phyloP scores from a whole-genome alignment of 2,329 filamentous ascomycete species.

The Rhynchosporium graminicola region DNA sequence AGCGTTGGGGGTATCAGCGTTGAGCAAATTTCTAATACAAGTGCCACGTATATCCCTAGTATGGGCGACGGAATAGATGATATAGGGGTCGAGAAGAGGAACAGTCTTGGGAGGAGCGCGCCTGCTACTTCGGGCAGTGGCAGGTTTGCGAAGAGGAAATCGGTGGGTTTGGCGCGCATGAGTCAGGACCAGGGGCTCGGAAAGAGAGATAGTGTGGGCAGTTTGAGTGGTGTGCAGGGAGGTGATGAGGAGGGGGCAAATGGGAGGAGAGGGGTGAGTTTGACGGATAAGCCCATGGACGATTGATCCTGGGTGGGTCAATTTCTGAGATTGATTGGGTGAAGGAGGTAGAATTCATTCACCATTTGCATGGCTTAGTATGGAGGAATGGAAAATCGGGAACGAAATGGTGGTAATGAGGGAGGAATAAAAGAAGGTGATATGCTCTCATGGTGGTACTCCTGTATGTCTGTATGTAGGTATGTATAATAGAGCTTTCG shows the following conservation, averaged over 20 bases:
- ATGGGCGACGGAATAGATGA: slow-evolving; percentile 32
- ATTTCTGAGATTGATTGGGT: neutral
- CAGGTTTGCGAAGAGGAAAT: slow-evolving; percentile 45
- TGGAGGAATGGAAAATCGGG: slow-evolving; percentile 4
- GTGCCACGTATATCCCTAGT: slow-evolving; percentile 39
- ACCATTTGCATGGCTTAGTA: no score
- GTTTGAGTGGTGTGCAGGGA: slow-evolving; percentile 12
- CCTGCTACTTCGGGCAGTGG: slow-evolving; percentile 54
- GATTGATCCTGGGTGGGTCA: slow-evolving; percentile 48
- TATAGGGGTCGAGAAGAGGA: slow-evolving; percentile 57
- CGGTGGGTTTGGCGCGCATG: slow-evolving; percentile 41
- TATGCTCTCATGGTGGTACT: neutral
- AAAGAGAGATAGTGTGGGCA: slow-evolving; percentile 39
- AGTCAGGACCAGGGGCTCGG: slow-evolving; percentile 29
- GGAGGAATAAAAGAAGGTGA: neutral
- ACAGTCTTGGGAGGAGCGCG: slow-evolving; percentile 60
- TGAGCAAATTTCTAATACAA: slow-evolving; percentile 24
- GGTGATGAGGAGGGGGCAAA: slow-evolving; percentile 42
- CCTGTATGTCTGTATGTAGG: slow-evolving; percentile 30
- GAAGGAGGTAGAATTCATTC: neutral
- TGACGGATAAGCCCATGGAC: slow-evolving; percentile 79
- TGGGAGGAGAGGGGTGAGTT: slow-evolving; percentile 57
- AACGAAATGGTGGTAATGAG: neutral
- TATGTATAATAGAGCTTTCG: slow-evolving; percentile 31
- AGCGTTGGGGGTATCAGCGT: neutral